Base-by-base conservation (phyloP, 2,329 filamentous ascomycete species). In the Ophiostoma sp. region DNA sequence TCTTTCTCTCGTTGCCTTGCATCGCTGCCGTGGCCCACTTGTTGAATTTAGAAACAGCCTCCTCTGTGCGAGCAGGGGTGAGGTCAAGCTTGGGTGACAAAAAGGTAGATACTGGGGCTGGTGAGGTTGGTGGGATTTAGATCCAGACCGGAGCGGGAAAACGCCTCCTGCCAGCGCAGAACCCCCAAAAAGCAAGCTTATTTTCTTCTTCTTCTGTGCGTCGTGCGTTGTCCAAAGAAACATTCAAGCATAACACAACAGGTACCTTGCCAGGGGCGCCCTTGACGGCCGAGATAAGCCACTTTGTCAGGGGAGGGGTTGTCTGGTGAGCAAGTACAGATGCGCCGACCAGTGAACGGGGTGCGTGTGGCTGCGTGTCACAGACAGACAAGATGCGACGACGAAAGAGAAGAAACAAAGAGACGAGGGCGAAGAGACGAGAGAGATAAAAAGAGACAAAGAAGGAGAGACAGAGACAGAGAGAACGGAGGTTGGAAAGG, bases 201-300 rank as follows among this genome's bases (percentile, higher is more conserved):
- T 55, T 52, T 52, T 50, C 36, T 39, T 39, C 36, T 39, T 39
- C 36, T 39, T 45, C 12, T 45, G 39, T 11, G 39, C 42, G 42
- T 48, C 42, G 39, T 48, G 42, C 42, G 42, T 19, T 48, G 42
- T 48, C 42, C 42, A 48, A 17, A 48, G 15, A 48, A 19, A 19
- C 45, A 55, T 55, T 55, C 50, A 61, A 22, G 52, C 31, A 39
- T 61, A 36, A 15, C n/a, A 48, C 42, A 48, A 17, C 42, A 48
- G 42, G 3, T 19, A 36, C 57, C 31, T 7, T 19, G 57, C 31
- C 57, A 61, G 31, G 57, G 57, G 52, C 12, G 17, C 36, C 39
- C 42, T 50, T 68, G 64, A 50, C 7, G 25, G 39, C 66, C 45
- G 66, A 33, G 66, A 69, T 52, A 48, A 69, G 66, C 66, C 66